Base-by-base conservation (phyloP, 371 early-diverging fungal genomes). In the Lichtheimia ornata region DNA sequence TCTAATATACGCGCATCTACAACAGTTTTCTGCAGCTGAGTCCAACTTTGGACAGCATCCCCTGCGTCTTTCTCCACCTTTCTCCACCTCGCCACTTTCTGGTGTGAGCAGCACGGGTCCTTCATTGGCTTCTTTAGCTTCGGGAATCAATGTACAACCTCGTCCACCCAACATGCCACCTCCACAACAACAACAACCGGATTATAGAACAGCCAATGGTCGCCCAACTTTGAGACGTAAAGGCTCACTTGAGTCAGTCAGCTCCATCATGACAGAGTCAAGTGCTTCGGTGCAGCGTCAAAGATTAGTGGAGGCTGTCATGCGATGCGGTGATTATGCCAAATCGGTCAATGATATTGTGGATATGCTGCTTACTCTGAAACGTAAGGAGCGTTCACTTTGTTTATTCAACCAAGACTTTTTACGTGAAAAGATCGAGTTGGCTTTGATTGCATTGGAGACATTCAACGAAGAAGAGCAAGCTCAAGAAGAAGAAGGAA, bases 331-430 rank as follows among this genome's bases (percentile, higher is more conserved):
- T 35, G 69, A 73, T 44, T 75, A 73, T 50, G 71, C 71, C 5
- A 72, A 73, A 7, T 47, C 62, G 2, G 50, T 60, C 0, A 42
- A 54, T 2, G 84, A 83, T 59, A 81, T 81, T 50, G 79, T 83
- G 1, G 84, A 83, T 14, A 72, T 83, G 72, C 50, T 83, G 2
- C 41, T 83, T 53, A 77, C 81, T 5, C 61, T 83, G 22, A 77
- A 73, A 51, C 58, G 71, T 30, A 81, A 81, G 45, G 84, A 83
- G 47, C 60, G 82, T 20, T 73, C 80, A 0, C 41, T 79, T 7
- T 83, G 84, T 60, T 52, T 79, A 7, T 83, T 83, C 53, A 83
- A 83, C 56, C 71, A 66, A 9, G 78, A 81, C 40, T 77, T 79
- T 55, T 58, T 81, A 47, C 55, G 62, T 42, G 73, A 77, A 14